These are phyloP conservation scores for Mortierella alpina DNA, from an alignment of 192 early-diverging fungal genomes.

Conservation along the genomic window DNA sequence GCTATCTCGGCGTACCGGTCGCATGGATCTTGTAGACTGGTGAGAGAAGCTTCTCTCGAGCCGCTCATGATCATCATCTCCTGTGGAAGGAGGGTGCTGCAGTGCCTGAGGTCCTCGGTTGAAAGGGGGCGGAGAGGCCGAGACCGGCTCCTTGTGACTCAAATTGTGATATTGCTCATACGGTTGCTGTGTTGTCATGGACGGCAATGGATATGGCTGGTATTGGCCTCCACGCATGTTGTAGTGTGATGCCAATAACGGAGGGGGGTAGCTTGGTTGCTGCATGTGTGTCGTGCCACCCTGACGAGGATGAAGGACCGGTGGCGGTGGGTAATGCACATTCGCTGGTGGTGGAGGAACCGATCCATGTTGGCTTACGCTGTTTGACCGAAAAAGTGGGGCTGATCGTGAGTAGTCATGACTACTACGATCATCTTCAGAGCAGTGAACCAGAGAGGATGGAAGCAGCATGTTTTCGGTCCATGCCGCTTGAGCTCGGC, in stretches of 20 bases:
- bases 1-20: background rate
- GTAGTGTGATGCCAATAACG: constrained; percentile 15
- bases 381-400: constrained; percentile 16
- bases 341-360: constrained; percentile 11
- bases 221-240: constrained; percentile 14
- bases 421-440: constrained; percentile 35
- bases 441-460: constrained; percentile 34
- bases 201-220: constrained; percentile 19
- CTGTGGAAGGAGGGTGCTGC: constrained; percentile 4
- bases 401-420: constrained; percentile 41
- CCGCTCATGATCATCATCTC: background rate
- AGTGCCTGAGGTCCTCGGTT: constrained; percentile 28
- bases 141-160: constrained; percentile 30
- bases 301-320: constrained; percentile 41
- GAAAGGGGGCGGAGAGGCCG: constrained; percentile 2
- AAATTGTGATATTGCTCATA: background rate
- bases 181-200: constrained; percentile 5
- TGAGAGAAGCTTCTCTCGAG: constrained; percentile 1
- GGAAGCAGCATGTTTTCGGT: constrained; percentile 43
- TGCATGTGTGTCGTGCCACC: constrained; percentile 28
- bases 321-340: constrained; percentile 34
- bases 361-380: constrained; percentile 7
- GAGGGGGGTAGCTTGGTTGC: constrained; percentile 32
- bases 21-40: constrained; percentile 13
- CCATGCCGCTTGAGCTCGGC: constrained; percentile 31